Evolutionary conservation across 2,329 filamentous ascomycete species (phyloP).

Genomic region (Epichloe festucae): DNA sequence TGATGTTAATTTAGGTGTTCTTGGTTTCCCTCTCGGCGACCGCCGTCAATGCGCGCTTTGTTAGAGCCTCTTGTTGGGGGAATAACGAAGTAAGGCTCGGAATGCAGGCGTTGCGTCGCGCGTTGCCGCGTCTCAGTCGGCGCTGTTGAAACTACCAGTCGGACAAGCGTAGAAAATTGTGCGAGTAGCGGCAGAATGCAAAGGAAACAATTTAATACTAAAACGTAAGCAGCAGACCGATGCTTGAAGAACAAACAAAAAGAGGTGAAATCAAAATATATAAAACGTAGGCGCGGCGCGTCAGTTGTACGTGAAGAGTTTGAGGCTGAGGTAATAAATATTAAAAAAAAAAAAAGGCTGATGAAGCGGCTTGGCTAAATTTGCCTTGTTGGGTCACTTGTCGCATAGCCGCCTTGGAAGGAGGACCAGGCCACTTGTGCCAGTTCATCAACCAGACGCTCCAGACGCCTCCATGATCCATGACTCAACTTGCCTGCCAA

Average conservation of each 20-base stretch:
- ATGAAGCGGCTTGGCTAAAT: background rate
- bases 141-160: background rate
- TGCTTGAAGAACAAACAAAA: background rate
- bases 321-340: background rate
- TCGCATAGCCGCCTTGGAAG: background rate
- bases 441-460: too few relatives aligned
- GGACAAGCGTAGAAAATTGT: background rate
- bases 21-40: background rate
- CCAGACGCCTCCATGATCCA: too few relatives aligned
- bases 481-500: too few relatives aligned
- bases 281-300: background rate
- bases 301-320: background rate
- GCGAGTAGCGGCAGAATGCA: background rate
- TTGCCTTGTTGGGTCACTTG: background rate
- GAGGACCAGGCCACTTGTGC: background rate
- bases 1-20: conserved; percentile 41
- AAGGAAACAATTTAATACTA: background rate
- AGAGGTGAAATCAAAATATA: background rate
- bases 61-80: background rate
- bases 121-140: background rate
- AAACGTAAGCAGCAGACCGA: background rate
- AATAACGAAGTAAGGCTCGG: background rate
- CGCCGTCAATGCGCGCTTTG: background rate
- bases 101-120: background rate
- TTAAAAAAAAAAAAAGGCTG: background rate